These are phyloP conservation scores for Ophiocordyceps camponoti-saundersi DNA, from an alignment of 2,329 filamentous ascomycete species.

Conservation along the genomic window DNA sequence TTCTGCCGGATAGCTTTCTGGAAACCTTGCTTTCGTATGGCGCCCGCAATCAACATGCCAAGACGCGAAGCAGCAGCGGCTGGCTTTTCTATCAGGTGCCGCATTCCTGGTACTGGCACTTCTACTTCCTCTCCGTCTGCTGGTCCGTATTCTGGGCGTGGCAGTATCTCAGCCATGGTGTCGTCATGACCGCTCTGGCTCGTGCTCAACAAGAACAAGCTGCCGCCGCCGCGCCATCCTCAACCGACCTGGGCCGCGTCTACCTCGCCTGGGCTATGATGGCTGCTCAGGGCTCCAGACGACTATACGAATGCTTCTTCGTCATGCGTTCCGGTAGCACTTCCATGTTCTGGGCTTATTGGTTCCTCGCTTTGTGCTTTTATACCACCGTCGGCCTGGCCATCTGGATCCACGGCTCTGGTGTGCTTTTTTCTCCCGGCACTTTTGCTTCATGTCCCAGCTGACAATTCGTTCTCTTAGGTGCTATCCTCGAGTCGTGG, in stretches of 20 bases:
- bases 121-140: conserved; percentile 58
- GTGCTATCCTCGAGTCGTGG: conserved; percentile 17
- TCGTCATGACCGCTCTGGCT: conserved; percentile 30
- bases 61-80: not conserved
- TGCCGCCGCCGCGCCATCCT: conserved; percentile 3
- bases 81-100: conserved; percentile 43
- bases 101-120: conserved; percentile 79
- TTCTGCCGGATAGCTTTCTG: conserved; percentile 25
- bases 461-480: conserved; percentile 5
- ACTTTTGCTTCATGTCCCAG: not conserved
- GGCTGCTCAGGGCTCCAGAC: conserved; percentile 54
- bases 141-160: conserved; percentile 59
- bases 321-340: conserved; percentile 47
- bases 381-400: conserved; percentile 59
- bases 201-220: conserved; percentile 16
- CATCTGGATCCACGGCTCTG: conserved; percentile 69
- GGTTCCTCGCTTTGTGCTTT: conserved; percentile 60
- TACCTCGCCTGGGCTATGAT: conserved; percentile 55
- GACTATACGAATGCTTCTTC: conserved; percentile 57
- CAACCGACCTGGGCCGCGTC: conserved; percentile 44
- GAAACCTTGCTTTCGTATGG: conserved; percentile 32
- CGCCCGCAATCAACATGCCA: conserved; percentile 16
- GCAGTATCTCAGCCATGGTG: conserved; percentile 41
- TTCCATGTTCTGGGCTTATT: conserved; percentile 75
- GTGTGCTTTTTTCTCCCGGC: conserved; percentile 27